These are phyloP conservation scores for Penicillium sp. DNA, from an alignment of 2,329 filamentous ascomycete species.

Conservation along the genomic window DNA sequence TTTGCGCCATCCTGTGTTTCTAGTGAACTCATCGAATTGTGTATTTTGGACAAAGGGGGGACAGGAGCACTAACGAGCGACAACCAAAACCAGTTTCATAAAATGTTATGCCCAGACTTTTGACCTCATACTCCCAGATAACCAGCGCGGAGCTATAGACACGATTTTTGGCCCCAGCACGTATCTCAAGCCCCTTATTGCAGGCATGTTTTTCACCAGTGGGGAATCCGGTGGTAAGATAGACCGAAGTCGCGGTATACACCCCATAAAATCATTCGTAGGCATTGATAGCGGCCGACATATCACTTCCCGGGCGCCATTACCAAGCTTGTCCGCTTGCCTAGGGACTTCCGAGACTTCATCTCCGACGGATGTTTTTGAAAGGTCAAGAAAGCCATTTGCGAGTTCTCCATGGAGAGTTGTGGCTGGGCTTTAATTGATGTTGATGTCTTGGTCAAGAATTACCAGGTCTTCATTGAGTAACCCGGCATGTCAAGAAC, in stretches of 20 bases:
- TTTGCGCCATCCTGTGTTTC: no score
- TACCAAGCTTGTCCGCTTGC: no score
- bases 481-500: conserved; percentile 16
- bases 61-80: not conserved
- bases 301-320: conserved; percentile 26
- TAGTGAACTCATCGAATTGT: no score
- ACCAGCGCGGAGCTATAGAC: not conserved
- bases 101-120: not conserved
- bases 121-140: not conserved
- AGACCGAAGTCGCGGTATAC: conserved; percentile 23
- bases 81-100: not conserved
- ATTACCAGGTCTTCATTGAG: conserved; percentile 12
- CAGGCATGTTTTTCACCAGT: not conserved
- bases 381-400: conserved; percentile 42
- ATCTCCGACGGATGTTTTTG: conserved; percentile 32
- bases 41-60: no score
- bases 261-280: conserved; percentile 42
- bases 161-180: not conserved
- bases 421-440: conserved; percentile 14
- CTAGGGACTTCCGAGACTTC: conserved; percentile 38
- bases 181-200: not conserved
- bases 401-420: conserved; percentile 43
- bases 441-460: conserved; percentile 12
- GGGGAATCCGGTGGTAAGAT: not conserved
- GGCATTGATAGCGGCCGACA: conserved; percentile 43